Conservation (phyloP, 2,329 filamentous ascomycete species). For the Chaetothyriales sp. region DNA sequence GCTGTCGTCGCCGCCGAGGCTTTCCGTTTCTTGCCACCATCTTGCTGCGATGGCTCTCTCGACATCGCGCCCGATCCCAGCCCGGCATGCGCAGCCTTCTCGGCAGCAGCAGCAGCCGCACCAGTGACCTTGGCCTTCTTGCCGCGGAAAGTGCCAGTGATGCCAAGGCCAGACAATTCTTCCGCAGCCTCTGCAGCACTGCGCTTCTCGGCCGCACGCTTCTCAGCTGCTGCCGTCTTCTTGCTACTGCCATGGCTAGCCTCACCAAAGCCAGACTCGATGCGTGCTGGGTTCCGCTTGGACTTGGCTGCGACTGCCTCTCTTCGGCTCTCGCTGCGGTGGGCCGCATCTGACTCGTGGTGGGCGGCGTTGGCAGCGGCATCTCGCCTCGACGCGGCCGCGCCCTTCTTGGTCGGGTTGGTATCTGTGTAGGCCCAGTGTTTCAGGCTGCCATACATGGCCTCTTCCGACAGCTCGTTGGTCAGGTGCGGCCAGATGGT, state of each 20-base stretch:
- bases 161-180: conserved; percentile 44
- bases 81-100: conserved; percentile 47
- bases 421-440: conserved; percentile 95
- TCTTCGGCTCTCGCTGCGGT: conserved; percentile 69
- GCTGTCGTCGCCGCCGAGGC: conserved; percentile 19
- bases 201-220: conserved; percentile 35
- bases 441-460: conserved; percentile 74
- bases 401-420: conserved; percentile 44
- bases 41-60: conserved; percentile 16
- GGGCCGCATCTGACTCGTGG: conserved; percentile 68
- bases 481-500: conserved; percentile 77
- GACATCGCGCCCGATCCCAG: conserved; percentile 16
- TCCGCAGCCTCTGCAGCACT: conserved; percentile 42
- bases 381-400: conserved; percentile 48
- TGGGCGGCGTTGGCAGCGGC: conserved; percentile 33
- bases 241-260: conserved; percentile 24
- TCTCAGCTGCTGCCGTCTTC: conserved; percentile 47
- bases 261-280: conserved; percentile 53
- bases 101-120: conserved; percentile 34
- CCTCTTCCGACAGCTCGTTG: conserved; percentile 82
- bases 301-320: conserved; percentile 59
- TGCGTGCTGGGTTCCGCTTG: conserved; percentile 35
- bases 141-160: conserved; percentile 42
- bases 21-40: conserved; percentile 18
- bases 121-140: conserved; percentile 57